Conservation (phyloP, 192 early-diverging fungal genomes). For the Rhizophagus sp. region DNA sequence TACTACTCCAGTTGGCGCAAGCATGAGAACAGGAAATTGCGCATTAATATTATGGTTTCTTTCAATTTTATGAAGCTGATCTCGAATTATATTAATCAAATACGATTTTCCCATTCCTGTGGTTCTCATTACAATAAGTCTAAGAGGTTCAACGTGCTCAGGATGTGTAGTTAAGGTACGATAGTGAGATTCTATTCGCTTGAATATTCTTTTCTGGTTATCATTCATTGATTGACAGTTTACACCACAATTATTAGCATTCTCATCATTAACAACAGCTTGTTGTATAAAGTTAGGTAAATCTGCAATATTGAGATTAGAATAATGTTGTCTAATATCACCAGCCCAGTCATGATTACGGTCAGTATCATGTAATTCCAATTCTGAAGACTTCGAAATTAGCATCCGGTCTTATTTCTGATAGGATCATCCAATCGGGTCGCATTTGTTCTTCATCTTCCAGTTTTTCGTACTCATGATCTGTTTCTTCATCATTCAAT, state of each 20-base stretch:
- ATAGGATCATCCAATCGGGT: too few relatives aligned
- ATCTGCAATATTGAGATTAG: background rate
- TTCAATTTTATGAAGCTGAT: background rate
- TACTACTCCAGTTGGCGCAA: too few relatives aligned
- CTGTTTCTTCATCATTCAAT: background rate
- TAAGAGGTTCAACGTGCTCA: background rate
- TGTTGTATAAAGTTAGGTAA: background rate
- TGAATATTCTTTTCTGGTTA: background rate
- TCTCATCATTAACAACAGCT: background rate
- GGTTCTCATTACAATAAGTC: background rate
- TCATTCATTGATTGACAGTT: background rate
- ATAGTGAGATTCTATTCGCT: background rate
- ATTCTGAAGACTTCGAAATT: background rate
- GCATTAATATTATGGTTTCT: background rate
- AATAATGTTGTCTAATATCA: background rate
- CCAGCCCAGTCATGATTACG: background rate
- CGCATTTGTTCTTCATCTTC: constrained; percentile 2
- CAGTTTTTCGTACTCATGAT: background rate
- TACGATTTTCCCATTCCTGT: background rate
- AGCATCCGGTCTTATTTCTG: too few relatives aligned
- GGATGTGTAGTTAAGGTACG: background rate
- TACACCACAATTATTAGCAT: background rate
- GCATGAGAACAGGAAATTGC: background rate
- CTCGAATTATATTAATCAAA: background rate
- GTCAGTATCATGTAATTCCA: background rate